A percentile compares a stretch with the other conserved stretches of the same genome.
Evolutionary conservation across 228 moss, liverwort and hornwort species (phyloP).

Genomic region (Sphagnum fallax): DNA sequence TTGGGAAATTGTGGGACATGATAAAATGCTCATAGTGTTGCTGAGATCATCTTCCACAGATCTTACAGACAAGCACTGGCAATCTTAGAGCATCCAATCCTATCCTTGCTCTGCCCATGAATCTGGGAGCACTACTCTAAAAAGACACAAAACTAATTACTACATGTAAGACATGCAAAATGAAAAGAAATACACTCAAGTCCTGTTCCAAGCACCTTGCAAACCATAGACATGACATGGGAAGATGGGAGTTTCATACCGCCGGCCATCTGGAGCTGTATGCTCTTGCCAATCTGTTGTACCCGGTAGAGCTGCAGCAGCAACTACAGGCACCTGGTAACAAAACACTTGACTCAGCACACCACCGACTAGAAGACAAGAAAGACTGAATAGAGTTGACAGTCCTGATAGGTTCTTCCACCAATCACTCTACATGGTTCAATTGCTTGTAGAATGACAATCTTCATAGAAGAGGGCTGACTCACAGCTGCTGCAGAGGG

Average conservation of each 20-base stretch:
- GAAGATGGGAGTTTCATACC: constrained; percentile 23
- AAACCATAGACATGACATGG: too few relatives aligned
- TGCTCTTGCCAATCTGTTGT: constrained; percentile 99
- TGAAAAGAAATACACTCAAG: background rate
- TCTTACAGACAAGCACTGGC: background rate
- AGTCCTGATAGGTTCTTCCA: background rate
- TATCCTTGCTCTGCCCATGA: background rate
- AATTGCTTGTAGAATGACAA: constrained; percentile 6
- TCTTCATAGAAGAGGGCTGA: constrained; percentile 17
- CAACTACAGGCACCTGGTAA: constrained; percentile 41
- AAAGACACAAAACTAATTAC: background rate
- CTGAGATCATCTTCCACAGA: background rate
- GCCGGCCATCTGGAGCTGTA: constrained; percentile 85
- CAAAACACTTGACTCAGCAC: background rate
- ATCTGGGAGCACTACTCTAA: background rate
- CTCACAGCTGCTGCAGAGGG: constrained; percentile 60
- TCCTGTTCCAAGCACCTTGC: background rate
- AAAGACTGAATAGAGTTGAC: too few relatives aligned
- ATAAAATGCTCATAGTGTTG: background rate
- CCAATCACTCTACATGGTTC: background rate
- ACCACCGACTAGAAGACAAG: too few relatives aligned
- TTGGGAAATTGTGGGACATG: background rate
- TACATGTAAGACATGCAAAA: background rate
- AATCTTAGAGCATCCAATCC: background rate
- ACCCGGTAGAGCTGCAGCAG: constrained; percentile 29